Base-by-base conservation (phyloP, 192 early-diverging fungal genomes). In the Coemansia sp. region DNA sequence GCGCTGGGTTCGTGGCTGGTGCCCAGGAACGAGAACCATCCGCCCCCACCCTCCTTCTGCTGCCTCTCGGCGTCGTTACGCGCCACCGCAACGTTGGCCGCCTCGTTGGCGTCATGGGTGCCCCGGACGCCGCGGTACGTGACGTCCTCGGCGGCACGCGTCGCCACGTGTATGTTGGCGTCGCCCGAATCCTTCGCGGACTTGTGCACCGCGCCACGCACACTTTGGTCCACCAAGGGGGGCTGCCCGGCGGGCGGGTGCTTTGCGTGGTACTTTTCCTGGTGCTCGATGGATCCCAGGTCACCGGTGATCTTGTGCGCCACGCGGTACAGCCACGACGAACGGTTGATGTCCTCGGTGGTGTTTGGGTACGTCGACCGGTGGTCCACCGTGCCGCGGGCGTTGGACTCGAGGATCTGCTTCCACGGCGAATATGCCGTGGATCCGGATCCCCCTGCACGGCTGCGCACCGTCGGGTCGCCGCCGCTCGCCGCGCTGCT, bases 231-330 rank as follows among this genome's bases (percentile, higher is more conserved):
- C 9, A n/a, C 14, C 8, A 55, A 22, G 15, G n/a, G n/a, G 5
- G 15, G 8, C 7, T 45, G 7, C 43, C 43, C 15, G 0, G 43
- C 19, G 19, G 43, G 43, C 3, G 15, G 19, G 43, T 14, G 11
- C 15, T 15, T 45, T 14, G 15, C 43, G n/a, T 18, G 43, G 15
- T 45, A 45, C 2, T 22, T n/a, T 22, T 63, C 61, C 43, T 64
- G 60, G 41, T 75, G 72, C 59, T 75, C 72, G 37, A 75, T 75
- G 9, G 66, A 59, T 0, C 72, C 72, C 45, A 75, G 45, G 30
- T 75, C 59, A 33, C 66, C 62, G 18, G 61, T 63, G 25, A 68
- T 30, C 4, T 25, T 61, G 30, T 41, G 62, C 3, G 56, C 21
- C 0, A 63, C 17, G 15, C 62, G 52, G 33, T 57, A 43, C 23